phyloP scores from a whole-genome alignment of 1,284 basidiomycete species.

The Microbotryomycetes sp. region DNA sequence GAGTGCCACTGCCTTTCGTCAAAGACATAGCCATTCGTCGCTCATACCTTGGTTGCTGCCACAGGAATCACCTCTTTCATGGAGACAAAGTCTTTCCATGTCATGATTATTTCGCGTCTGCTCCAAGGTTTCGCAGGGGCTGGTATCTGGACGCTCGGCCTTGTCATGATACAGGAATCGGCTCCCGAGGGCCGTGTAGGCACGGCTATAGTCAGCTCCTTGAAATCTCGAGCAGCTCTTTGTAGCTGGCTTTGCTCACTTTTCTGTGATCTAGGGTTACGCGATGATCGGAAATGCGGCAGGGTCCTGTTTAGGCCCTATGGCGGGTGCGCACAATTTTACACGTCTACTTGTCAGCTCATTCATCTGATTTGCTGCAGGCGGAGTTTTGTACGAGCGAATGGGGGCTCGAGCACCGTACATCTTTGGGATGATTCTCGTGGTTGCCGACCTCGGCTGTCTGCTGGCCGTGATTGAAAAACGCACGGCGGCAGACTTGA shows the following conservation, averaged over 20 bases:
- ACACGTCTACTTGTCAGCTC: too few relatives aligned
- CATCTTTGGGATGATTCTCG: constrained; percentile 29
- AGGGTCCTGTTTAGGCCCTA: constrained; percentile 23
- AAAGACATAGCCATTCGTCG: background rate
- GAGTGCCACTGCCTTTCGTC: background rate
- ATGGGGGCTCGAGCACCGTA: constrained; percentile 34
- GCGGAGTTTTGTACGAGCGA: constrained; percentile 29
- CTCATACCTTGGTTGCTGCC: background rate
- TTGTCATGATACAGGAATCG: constrained; percentile 25
- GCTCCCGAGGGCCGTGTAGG: constrained; percentile 20
- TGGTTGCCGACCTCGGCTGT: constrained; percentile 27
- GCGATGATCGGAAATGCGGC: constrained; percentile 32
- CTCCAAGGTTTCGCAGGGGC: constrained; percentile 35
- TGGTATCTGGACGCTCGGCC: constrained; percentile 30
- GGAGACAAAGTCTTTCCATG: constrained; percentile 22
- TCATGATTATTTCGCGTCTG: constrained; percentile 30
- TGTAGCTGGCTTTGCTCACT: background rate
- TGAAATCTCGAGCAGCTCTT: too few relatives aligned
- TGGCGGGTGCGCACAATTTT: too few relatives aligned
- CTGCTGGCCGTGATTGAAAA: constrained; percentile 34
- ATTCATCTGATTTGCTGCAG: too few relatives aligned
- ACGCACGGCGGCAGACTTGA: constrained; percentile 18
- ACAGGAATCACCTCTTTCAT: constrained; percentile 33
- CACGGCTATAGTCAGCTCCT: constrained; percentile 2
- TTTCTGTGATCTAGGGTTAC: constrained; percentile 8